These are phyloP conservation scores for Beauveria varroae DNA, from an alignment of 2,329 filamentous ascomycete species.

Conservation along the genomic window DNA sequence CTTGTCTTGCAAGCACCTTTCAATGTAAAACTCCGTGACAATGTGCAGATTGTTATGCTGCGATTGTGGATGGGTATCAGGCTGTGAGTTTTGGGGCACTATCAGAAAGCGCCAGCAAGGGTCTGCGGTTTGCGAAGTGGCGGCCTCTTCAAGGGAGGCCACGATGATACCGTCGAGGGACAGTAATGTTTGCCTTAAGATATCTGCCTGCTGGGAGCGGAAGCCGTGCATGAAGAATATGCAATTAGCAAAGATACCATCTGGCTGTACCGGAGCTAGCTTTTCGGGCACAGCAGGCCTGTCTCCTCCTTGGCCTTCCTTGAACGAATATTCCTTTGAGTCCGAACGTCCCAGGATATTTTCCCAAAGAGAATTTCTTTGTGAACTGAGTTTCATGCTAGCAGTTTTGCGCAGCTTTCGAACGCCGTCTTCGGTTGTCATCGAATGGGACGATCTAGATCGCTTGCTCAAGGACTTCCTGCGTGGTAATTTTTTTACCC, in stretches of 20 bases:
- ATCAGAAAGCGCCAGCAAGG: slow-evolving; percentile 40
- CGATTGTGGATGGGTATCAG: slow-evolving; percentile 34
- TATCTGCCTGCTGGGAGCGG: slow-evolving; percentile 39
- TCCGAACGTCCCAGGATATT: slow-evolving; percentile 61
- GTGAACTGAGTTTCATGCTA: slow-evolving; percentile 72
- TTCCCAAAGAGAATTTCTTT: slow-evolving; percentile 81
- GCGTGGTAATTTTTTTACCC: slow-evolving; percentile 46
- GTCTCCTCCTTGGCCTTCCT: slow-evolving; percentile 16
- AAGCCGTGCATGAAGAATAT: slow-evolving; percentile 57
- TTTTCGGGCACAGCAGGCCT: slow-evolving; percentile 9
- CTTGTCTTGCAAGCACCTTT: slow-evolving; percentile 76
- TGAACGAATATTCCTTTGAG: slow-evolving; percentile 28
- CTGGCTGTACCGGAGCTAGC: slow-evolving; percentile 18
- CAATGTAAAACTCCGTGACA: slow-evolving; percentile 90
- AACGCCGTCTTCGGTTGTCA: slow-evolving; percentile 48
- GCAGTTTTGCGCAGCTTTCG: slow-evolving; percentile 83
- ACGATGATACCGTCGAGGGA: slow-evolving; percentile 41
- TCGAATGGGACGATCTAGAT: slow-evolving; percentile 39
- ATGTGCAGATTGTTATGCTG: slow-evolving; percentile 34
- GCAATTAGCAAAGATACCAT: slow-evolving; percentile 46
- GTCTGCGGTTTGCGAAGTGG: slow-evolving; percentile 21
- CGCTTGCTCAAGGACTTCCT: slow-evolving; percentile 51
- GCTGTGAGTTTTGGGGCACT: slow-evolving; percentile 44
- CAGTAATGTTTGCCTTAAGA: slow-evolving; percentile 39
- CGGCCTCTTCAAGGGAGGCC: slow-evolving; percentile 33